Conservation (phyloP, 2,329 filamentous ascomycete species). For the Parascedosporium putredinis region DNA sequence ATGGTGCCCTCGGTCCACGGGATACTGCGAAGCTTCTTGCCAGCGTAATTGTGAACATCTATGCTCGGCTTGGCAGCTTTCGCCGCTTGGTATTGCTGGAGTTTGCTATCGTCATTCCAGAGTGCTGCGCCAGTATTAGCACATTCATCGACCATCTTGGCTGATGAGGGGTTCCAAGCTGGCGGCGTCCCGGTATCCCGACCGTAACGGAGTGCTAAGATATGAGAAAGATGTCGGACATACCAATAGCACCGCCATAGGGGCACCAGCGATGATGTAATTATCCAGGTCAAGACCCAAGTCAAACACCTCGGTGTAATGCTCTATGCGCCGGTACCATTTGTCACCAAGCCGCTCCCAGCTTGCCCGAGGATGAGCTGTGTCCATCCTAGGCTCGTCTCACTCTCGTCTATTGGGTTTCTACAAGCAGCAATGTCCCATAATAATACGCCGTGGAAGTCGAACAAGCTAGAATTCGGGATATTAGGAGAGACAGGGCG, state of each 20-base stretch:
- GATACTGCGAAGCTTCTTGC: conserved; percentile 75
- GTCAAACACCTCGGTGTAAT: conserved; percentile 90
- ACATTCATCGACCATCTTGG: too few relatives aligned
- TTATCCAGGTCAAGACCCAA: conserved; percentile 90
- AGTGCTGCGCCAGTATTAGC: conserved; percentile 49
- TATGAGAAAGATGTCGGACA: conserved; percentile 17
- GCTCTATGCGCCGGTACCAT: conserved; percentile 90
- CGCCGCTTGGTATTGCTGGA: conserved; percentile 65
- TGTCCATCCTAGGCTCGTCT: conserved; percentile 39
- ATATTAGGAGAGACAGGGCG: too few relatives aligned
- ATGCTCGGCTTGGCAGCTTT: conserved; percentile 71
- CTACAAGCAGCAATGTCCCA: too few relatives aligned
- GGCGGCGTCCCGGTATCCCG: too few relatives aligned
- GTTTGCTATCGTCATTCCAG: conserved; percentile 78
- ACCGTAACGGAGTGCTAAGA: not conserved
- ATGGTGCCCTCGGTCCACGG: conserved; percentile 87
- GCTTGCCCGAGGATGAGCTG: conserved; percentile 63
- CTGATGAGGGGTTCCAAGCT: too few relatives aligned
- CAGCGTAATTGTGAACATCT: conserved; percentile 88
- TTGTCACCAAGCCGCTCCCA: conserved; percentile 91
- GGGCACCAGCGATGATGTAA: conserved; percentile 82
- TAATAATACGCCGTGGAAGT: too few relatives aligned
- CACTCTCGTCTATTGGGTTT: too few relatives aligned
- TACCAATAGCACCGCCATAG: conserved; percentile 93
- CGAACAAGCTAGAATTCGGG: too few relatives aligned